Evolutionary conservation across 495 filamentous ascomycete genomes (phyloP).

Genomic region (Ramalina intermedia): DNA sequence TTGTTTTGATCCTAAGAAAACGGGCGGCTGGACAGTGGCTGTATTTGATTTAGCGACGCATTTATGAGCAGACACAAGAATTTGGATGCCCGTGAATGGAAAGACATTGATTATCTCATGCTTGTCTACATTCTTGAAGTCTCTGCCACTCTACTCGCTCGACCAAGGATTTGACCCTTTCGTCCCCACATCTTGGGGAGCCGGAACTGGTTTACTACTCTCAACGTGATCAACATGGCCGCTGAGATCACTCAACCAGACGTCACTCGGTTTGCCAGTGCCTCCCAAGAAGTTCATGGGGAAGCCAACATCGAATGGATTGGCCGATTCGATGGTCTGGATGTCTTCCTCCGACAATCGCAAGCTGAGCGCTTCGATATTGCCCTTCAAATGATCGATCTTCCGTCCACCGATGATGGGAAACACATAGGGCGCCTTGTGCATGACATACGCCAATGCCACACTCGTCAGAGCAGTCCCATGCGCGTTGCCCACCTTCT

Average conservation of each 20-base stretch:
- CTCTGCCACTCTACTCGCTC: background rate
- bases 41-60: too few relatives aligned
- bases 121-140: too few relatives aligned
- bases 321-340: constrained; percentile 46
- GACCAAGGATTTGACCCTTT: background rate
- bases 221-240: constrained; percentile 34
- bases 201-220: constrained; percentile 15
- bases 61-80: too few relatives aligned
- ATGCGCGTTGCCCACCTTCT: constrained; percentile 41
- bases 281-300: constrained; percentile 36
- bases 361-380: constrained; percentile 49
- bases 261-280: constrained; percentile 26
- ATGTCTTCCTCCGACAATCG: constrained; percentile 45
- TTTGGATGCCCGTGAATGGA: too few relatives aligned
- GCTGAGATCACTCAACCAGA: constrained; percentile 25
- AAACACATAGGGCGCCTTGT: constrained; percentile 63
- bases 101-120: too few relatives aligned
- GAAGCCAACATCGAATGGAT: constrained; percentile 49
- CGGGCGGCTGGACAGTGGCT: too few relatives aligned
- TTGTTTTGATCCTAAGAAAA: too few relatives aligned
- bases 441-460: constrained; percentile 59
- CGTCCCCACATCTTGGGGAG: background rate
- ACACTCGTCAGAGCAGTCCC: constrained; percentile 26
- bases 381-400: constrained; percentile 49
- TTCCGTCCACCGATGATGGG: constrained; percentile 58